Conservation (phyloP, 495 filamentous ascomycete genomes). For the Gamarada debralockiae region DNA sequence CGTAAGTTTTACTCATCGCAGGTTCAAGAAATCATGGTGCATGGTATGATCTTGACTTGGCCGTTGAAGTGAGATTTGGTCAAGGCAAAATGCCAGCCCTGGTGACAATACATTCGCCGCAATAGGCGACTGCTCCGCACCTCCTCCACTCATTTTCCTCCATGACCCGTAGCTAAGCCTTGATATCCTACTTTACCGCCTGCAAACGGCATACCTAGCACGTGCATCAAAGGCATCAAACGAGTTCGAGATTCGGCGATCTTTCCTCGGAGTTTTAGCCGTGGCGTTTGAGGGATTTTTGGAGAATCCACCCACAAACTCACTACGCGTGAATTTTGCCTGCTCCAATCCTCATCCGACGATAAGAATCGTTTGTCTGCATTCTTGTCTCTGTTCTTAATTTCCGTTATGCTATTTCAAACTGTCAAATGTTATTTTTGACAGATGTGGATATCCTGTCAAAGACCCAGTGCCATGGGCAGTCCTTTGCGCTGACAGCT, state of each 20-base stretch:
- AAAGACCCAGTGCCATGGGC: neutral
- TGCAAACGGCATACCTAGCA: too few relatives aligned
- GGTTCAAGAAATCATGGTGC: too few relatives aligned
- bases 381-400: neutral
- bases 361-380: conserved; percentile 10
- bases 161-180: too few relatives aligned
- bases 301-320: conserved; percentile 18
- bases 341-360: conserved; percentile 24
- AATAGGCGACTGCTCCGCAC: too few relatives aligned
- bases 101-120: too few relatives aligned
- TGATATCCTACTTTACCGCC: too few relatives aligned
- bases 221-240: conserved; percentile 1
- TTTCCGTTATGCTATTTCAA: neutral
- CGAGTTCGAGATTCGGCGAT: neutral
- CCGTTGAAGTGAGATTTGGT: too few relatives aligned
- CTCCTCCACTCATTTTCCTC: too few relatives aligned
- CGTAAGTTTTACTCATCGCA: too few relatives aligned
- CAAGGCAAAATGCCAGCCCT: too few relatives aligned
- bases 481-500: neutral
- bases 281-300: conserved; percentile 15
- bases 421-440: neutral
- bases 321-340: conserved; percentile 23
- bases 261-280: neutral
- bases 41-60: too few relatives aligned
- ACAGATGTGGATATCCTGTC: neutral